Evolutionary conservation across 805 yeast genomes (phyloP).

Genomic region (Clavispora fructus): DNA sequence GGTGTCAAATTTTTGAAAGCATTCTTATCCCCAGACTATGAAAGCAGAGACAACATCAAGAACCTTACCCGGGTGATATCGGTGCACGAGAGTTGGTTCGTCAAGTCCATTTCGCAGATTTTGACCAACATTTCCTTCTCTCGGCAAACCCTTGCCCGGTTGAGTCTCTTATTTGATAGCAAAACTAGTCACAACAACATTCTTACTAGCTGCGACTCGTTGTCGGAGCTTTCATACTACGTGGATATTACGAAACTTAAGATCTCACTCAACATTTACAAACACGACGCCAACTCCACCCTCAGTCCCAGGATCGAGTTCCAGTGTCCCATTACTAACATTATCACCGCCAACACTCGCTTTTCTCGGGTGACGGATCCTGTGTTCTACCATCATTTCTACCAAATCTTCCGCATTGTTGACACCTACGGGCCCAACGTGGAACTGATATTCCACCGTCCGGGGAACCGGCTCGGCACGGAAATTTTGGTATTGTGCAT

Average conservation of each 20-base stretch:
- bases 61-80: constrained; percentile 59
- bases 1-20: constrained; percentile 50
- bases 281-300: constrained; percentile 49
- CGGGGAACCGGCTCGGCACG: constrained; percentile 47
- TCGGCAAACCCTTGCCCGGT: constrained; percentile 21
- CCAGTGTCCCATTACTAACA: constrained; percentile 11
- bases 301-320: constrained; percentile 9
- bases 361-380: constrained; percentile 16
- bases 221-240: constrained; percentile 51
- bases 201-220: constrained; percentile 14
- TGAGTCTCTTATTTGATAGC: constrained; percentile 24
- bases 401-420: constrained; percentile 48
- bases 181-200: constrained; percentile 10
- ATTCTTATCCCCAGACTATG: constrained; percentile 51
- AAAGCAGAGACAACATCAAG: constrained; percentile 38
- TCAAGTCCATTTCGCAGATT: constrained; percentile 70
- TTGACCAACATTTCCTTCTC: constrained; percentile 53
- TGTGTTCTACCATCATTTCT: constrained; percentile 37
- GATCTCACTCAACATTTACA: constrained; percentile 69
- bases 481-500: constrained; percentile 46
- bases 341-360: constrained; percentile 18
- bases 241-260: constrained; percentile 75
- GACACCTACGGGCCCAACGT: constrained; percentile 36
- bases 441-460: constrained; percentile 49
- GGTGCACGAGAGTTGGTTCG: constrained; percentile 89